Percentiles rank a stretch among this genome's conserved stretches.
These are phyloP conservation scores for Parietaria judaica DNA, from an alignment of 306 rosid genomes.

Conservation along the genomic window DNA sequence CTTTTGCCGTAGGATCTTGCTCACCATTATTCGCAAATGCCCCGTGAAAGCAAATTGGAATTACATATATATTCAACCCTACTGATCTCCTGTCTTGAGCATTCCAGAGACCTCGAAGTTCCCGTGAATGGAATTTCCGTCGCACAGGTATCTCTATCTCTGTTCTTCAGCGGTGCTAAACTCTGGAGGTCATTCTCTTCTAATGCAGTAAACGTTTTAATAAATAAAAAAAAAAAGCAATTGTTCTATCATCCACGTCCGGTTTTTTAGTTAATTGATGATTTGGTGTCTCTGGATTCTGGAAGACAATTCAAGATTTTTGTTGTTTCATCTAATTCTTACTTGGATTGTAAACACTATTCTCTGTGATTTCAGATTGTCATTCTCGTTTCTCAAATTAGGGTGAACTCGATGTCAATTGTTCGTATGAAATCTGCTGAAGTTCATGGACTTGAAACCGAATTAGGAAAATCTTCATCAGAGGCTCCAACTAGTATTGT, in stretches of 20 bases:
- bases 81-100: constrained; percentile 52
- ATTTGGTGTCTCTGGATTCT: too few relatives aligned
- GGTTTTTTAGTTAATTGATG: not conserved
- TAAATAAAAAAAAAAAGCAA: too few relatives aligned
- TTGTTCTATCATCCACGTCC: not conserved
- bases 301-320: not conserved
- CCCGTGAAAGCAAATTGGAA: constrained; percentile 65
- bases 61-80: constrained; percentile 59
- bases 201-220: not conserved
- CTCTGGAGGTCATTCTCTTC: not conserved
- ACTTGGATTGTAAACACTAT: constrained; percentile 10
- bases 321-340: not conserved
- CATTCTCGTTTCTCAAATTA: constrained; percentile 66
- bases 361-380: constrained; percentile 51
- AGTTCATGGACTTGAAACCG: constrained; percentile 29
- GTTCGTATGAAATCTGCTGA: constrained; percentile 62
- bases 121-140: constrained; percentile 37
- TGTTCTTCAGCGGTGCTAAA: not conserved
- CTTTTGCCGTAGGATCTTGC: constrained; percentile 56
- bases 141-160: constrained; percentile 53
- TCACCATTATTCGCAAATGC: constrained; percentile 48
- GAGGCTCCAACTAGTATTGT: constrained; percentile 48
- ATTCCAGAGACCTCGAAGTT: constrained; percentile 27
- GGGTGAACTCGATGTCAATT: constrained; percentile 81
- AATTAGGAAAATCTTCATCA: constrained; percentile 33